A percentile compares a stretch with the other conserved stretches of the same genome.
phyloP scores from a whole-genome alignment of 75 land plant species.

The Cryptomeria japonica region DNA sequence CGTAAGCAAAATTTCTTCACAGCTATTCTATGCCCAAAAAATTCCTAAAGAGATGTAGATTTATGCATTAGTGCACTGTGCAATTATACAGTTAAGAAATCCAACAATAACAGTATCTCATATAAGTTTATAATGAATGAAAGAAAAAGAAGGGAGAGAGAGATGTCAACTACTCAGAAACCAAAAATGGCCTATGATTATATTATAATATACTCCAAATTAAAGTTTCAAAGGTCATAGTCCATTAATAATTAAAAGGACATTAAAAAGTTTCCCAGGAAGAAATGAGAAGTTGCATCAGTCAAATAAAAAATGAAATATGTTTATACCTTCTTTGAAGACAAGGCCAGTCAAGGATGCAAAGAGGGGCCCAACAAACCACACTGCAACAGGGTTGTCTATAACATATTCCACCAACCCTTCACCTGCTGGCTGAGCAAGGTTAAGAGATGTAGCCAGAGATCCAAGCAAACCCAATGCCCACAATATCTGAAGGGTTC shows the following conservation, averaged over 20 bases:
- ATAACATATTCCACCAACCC: conserved; percentile 69
- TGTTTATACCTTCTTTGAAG: conserved; percentile 83
- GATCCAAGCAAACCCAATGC: conserved; percentile 81
- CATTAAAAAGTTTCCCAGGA: background rate
- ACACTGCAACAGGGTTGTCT: conserved; percentile 68
- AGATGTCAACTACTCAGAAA: background rate
- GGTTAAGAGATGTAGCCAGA: conserved; percentile 42
- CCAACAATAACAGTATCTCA: background rate
- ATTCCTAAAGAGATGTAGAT: background rate
- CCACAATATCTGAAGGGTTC: conserved; percentile 89
- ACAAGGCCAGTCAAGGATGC: conserved; percentile 96
- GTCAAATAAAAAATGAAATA: background rate
- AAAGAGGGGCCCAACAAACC: conserved; percentile 97
- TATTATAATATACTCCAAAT: background rate
- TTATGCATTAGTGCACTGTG: background rate
- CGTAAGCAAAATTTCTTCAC: background rate
- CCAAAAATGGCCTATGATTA: background rate
- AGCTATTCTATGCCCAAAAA: background rate
- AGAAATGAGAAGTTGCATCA: background rate
- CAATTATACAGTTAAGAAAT: background rate
- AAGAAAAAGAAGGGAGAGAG: background rate
- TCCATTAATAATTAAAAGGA: background rate
- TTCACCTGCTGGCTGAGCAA: conserved; percentile 66
- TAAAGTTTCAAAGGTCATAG: background rate
- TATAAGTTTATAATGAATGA: background rate